These are phyloP conservation scores for Vitis riparia DNA, from an alignment of 164 flowering plant species.

Conservation along the genomic window DNA sequence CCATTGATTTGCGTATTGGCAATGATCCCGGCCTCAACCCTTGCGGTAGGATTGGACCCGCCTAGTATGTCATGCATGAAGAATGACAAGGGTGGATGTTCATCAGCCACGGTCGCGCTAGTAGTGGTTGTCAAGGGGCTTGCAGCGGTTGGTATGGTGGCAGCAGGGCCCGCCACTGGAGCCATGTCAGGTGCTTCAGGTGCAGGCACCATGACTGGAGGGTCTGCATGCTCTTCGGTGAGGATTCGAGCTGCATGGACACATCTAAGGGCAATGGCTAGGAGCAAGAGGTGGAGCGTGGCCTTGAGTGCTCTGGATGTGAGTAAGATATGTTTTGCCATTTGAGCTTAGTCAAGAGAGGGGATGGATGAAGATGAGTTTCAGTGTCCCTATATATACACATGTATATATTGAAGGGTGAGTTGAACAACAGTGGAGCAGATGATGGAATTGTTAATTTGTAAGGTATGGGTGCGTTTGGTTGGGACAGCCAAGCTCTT, in stretches of 20 bases:
- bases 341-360: too few relatives aligned
- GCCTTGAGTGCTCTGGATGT: conserved; percentile 11
- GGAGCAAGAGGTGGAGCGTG: conserved; percentile 20
- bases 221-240: conserved; percentile 22
- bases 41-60: conserved; percentile 34
- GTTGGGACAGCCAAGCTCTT: too few relatives aligned
- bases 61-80: conserved; percentile 57
- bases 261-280: conserved; percentile 31
- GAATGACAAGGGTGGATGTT: conserved; percentile 30
- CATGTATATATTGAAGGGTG: too few relatives aligned
- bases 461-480: too few relatives aligned
- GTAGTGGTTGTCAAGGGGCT: conserved; percentile 2
- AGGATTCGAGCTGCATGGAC: conserved; percentile 42
- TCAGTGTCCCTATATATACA: too few relatives aligned
- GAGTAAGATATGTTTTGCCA: too few relatives aligned
- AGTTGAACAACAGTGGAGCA: too few relatives aligned
- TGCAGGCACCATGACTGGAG: neutral
- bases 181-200: too few relatives aligned
- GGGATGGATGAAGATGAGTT: too few relatives aligned
- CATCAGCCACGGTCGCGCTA: conserved; percentile 1
- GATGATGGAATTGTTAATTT: too few relatives aligned
- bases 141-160: neutral
- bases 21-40: conserved; percentile 16
- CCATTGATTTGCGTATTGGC: conserved; percentile 13
- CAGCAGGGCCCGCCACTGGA: conserved; percentile 1